Base-by-base conservation (phyloP, 1,284 basidiomycete species). In the Phenoliferia sp. region DNA sequence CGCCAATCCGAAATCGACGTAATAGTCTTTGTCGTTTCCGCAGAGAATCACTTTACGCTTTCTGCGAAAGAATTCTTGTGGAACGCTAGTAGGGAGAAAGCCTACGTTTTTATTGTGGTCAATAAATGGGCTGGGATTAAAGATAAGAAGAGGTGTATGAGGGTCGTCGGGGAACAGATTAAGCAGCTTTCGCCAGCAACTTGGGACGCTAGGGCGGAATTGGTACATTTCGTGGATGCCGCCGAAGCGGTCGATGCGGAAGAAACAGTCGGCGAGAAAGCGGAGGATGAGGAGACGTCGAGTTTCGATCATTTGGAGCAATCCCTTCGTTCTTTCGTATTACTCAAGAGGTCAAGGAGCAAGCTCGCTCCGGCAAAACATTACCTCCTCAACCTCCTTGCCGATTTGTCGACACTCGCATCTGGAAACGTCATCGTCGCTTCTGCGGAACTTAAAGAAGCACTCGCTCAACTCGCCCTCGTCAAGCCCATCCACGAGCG, bases 1-100 rank as follows among this genome's bases (percentile, higher is more conserved):
- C 90, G 93, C 36, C 95, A 99, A 79, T 92, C 96, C 79, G 94
- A 98, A 81, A 99, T 99, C 64, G 96, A 99, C 77, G 95, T 99
- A 33, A 88, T 99, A 65, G 94, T 99, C 64, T 99, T 99, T 79
- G 94, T 98, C 72, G 94, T 98, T 59, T 94, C 90, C 1, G 94
- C 96, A 9, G 95, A 98, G 81, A 99, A 99, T 80, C 95, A 99
- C 83, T 97, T 99, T 78, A 99, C 96, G 0, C 85, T 97, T 9
- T 95, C 92, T 0, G 91, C 93, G 12, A 92, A 90, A 77, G 94
- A 99, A 80, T 99, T 99, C 83, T 84, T 99, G 56, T 86, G 84
- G 83, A 93, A 88, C 75, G 94, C 96, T 1, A 90, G 90, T 80
- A 90, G 94, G 77, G 96, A 99, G 82, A 99, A 99, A 83, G 93